Base-by-base conservation (phyloP, 345 rosid genomes). In the Limnanthes douglasii region DNA sequence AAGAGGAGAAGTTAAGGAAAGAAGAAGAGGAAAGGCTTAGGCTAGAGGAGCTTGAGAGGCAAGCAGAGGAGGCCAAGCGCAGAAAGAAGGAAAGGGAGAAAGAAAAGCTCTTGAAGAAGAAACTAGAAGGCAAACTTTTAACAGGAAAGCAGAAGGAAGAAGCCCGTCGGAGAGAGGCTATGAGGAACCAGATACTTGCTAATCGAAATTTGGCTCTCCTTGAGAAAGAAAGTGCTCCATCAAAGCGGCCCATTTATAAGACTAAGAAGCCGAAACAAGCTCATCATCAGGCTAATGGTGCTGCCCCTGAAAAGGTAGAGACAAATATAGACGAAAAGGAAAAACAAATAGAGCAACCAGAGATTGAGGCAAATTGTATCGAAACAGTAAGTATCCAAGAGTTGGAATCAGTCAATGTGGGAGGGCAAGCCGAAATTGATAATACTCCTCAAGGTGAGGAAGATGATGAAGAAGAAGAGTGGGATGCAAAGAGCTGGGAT, bases 401-500 rank as follows among this genome's bases (percentile, higher is more conserved):
- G 28, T 49, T 21, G 5, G 80, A 71, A 21, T 47, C 57, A 18
- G 8, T 24, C 15, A 59, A 54, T 35, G 36, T 29, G 16, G 79
- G 61, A 33, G 79, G 57, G 55, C 53, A 46, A 56, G 45, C 60
- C 47, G 66, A 56, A 51, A 66, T 22, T 22, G 53, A 44, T 25
- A 62, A 58, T 54, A 88, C 61, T 47, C 71, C 71, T 51, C 84
- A 57, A 26, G 41, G 45, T 34, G 85, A 70, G 42, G 94, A 83
- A 50, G 95, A 73, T 18, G 95, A 77, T 0, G 86, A 57, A n/a
- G 88, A 65, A 8, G 85, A 68, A 33, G 96, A 74, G 43, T 90
- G 98, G 95, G 98, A 90, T 64, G 85, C 81, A 25, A 90, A 90
- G 61, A 84, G 75, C 56, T 90, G 92, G 98, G 98, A 90, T 68